Conservation (phyloP, 2,329 filamentous ascomycete species). For the Xylaria sp. region DNA sequence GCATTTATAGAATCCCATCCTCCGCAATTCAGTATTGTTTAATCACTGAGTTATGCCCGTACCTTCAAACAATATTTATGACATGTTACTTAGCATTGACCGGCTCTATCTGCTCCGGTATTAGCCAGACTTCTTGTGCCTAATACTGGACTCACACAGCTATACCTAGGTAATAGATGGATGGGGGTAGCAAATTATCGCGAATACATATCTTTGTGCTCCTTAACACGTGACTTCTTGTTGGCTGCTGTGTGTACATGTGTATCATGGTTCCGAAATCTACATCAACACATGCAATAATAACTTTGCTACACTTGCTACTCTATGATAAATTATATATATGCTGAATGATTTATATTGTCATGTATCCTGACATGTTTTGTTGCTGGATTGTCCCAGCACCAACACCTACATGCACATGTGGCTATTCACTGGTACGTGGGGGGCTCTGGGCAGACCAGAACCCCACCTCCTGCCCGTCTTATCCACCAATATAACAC, state of each 20-base stretch:
- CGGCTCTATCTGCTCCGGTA: background rate
- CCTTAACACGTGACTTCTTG: background rate
- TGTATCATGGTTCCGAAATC: background rate
- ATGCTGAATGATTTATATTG: background rate
- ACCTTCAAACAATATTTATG: background rate
- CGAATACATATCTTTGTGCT: background rate
- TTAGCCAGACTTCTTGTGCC: background rate
- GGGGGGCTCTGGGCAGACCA: too few species aligned
- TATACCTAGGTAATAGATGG: background rate
- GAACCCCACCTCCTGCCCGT: too few species aligned
- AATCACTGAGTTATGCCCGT: background rate
- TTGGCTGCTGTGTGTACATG: background rate
- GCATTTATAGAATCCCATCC: slow-evolving; percentile 33
- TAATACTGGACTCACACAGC: background rate
- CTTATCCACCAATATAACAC: too few species aligned
- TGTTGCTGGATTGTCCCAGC: background rate
- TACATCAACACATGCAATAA: background rate
- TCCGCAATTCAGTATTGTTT: background rate
- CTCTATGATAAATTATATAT: background rate
- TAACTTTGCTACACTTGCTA: too few species aligned
- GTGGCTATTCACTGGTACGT: background rate
- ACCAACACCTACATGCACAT: background rate
- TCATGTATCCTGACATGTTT: background rate
- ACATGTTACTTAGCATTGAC: too few species aligned
- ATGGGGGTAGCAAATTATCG: background rate